A percentile compares a stretch with the other conserved stretches of the same genome.
Conservation (phyloP, 148 eudicot species). For the Polygonum aviculare region DNA sequence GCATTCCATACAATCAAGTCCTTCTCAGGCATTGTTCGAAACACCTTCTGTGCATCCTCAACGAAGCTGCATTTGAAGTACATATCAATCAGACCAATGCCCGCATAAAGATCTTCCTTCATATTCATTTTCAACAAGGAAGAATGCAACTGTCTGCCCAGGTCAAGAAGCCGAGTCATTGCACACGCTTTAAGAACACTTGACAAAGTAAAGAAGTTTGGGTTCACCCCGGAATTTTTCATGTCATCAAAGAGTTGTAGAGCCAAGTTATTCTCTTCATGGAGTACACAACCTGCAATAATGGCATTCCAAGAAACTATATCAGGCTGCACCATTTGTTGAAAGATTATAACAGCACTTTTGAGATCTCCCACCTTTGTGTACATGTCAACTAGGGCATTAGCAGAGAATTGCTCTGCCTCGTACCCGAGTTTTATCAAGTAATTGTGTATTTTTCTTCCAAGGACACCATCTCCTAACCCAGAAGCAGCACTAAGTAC, state of each 20-base stretch:
- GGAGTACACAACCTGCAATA: slow-evolving; percentile 68
- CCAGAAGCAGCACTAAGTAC: slow-evolving; percentile 58
- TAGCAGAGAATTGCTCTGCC: slow-evolving; percentile 53
- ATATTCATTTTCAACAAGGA: slow-evolving; percentile 44
- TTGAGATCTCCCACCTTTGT: slow-evolving; percentile 41
- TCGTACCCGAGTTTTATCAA: slow-evolving; percentile 53
- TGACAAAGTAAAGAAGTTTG: slow-evolving; percentile 58
- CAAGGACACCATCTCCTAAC: slow-evolving; percentile 29
- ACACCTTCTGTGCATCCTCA: slow-evolving; percentile 44
- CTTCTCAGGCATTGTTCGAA: slow-evolving; percentile 34
- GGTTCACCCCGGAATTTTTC: slow-evolving; percentile 41
- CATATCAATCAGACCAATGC: slow-evolving; percentile 65
- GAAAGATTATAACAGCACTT: slow-evolving; percentile 36
- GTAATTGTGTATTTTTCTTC: slow-evolving; percentile 54
- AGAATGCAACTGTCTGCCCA: slow-evolving; percentile 65
- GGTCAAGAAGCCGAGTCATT: slow-evolving; percentile 31
- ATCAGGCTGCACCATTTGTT: slow-evolving; percentile 37
- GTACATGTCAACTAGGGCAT: slow-evolving; percentile 73
- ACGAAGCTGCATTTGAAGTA: slow-evolving; percentile 50
- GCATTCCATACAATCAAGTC: slow-evolving; percentile 58
- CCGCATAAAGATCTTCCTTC: slow-evolving; percentile 38
- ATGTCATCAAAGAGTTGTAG: slow-evolving; percentile 44
- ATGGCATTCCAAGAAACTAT: slow-evolving; percentile 72
- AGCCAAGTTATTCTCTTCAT: slow-evolving; percentile 48
- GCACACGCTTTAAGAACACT: slow-evolving; percentile 81